A percentile compares a stretch with the other conserved stretches of the same genome.
Conservation (phyloP, 257 asterid genomes). For the Rauvolfia tetraphylla region DNA sequence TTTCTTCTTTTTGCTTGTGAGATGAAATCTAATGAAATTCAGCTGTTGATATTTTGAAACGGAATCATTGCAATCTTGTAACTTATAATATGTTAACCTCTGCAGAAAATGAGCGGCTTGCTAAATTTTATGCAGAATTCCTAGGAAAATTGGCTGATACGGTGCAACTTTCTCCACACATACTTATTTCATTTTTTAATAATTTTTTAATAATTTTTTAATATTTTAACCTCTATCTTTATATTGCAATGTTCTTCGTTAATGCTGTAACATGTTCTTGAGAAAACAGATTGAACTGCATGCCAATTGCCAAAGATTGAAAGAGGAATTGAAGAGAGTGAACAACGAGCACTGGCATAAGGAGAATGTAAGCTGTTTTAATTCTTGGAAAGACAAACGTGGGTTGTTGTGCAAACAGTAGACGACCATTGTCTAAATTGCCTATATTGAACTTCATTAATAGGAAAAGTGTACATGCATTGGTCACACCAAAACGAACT, state of each 20-base stretch:
- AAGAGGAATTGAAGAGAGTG: constrained; percentile 33
- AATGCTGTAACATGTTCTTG: not conserved
- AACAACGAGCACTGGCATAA: constrained; percentile 22
- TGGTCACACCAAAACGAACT: not conserved
- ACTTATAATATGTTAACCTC: not conserved
- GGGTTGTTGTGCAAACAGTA: not conserved
- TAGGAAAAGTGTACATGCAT: not conserved
- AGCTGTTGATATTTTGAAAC: not conserved
- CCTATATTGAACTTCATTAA: not conserved
- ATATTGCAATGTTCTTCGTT: not conserved
- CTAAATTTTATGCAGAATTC: constrained; percentile 23
- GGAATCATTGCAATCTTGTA: not conserved
- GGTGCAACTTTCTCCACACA: constrained; percentile 15
- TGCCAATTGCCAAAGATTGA: constrained; percentile 30
- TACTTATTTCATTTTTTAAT: no score
- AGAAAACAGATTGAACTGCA: constrained; percentile 31
- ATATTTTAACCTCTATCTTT: not conserved
- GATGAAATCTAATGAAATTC: not conserved
- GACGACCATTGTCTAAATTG: not conserved
- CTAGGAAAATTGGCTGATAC: constrained; percentile 25
- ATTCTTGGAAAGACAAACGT: not conserved
- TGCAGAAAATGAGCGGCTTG: constrained; percentile 40
- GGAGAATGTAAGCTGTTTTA: constrained; percentile 29
- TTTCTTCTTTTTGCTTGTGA: not conserved
- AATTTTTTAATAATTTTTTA: not conserved